phyloP scores from a whole-genome alignment of 306 rosid genomes.

The Dryas octopetala region DNA sequence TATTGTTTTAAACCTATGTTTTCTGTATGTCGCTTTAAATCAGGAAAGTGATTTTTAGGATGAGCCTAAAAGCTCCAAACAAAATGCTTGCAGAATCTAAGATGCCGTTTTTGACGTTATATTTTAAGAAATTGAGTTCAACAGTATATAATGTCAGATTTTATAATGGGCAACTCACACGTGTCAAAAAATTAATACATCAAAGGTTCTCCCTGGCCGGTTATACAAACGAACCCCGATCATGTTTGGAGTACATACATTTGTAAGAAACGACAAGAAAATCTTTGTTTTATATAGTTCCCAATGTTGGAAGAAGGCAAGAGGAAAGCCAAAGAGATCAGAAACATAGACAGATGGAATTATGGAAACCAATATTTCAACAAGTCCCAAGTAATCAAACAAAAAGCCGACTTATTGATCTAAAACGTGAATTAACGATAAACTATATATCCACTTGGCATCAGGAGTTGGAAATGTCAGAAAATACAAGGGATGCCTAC shows the following conservation, averaged over 20 bases:
- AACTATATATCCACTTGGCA: conserved; percentile 1
- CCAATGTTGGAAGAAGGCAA: not conserved
- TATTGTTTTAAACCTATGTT: not conserved
- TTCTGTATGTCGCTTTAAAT: not conserved
- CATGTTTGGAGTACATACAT: not conserved
- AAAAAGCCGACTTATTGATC: conserved; percentile 7
- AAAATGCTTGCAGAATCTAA: not conserved
- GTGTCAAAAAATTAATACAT: not conserved
- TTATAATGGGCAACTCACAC: not conserved
- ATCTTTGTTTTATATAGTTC: not conserved
- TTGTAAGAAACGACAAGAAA: not conserved
- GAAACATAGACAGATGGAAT: not conserved
- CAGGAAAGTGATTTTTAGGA: not conserved
- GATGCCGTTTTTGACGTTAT: not conserved
- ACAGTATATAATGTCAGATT: too few species aligned
- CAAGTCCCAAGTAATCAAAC: conserved; percentile 16
- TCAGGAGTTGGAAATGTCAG: not conserved
- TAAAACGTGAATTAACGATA: not conserved
- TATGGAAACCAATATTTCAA: conserved; percentile 1
- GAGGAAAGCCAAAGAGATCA: not conserved
- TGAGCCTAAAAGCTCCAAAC: not conserved
- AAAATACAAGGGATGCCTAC: not conserved
- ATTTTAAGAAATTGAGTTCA: not conserved
- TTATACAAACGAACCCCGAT: not conserved
- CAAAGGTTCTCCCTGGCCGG: not conserved